phyloP scores from a whole-genome alignment of 495 filamentous ascomycete genomes.

The Hypomontagnella monticulosa region DNA sequence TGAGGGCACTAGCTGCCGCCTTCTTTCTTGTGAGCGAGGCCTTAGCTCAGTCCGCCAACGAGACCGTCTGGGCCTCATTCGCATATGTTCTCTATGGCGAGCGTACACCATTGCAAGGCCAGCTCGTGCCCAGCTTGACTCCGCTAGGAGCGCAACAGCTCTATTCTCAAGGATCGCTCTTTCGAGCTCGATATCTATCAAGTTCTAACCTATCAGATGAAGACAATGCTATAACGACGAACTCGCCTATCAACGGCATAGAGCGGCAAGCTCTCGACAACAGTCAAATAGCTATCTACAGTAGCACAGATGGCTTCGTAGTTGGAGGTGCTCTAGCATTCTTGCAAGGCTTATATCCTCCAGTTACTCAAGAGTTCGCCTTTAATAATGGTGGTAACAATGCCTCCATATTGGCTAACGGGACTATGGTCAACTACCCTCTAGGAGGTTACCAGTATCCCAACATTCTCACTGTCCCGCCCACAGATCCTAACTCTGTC shows the following conservation, averaged over 20 bases:
- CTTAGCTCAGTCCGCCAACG: conserved; percentile 44
- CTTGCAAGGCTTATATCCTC: conserved; percentile 57
- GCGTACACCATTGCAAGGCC: conserved; percentile 46
- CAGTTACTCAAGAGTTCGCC: conserved; percentile 40
- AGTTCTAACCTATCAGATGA: conserved; percentile 29
- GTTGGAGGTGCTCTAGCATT: conserved; percentile 51
- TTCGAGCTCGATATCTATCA: conserved; percentile 51
- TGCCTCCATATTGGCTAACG: conserved; percentile 44
- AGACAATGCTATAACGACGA: conserved; percentile 36
- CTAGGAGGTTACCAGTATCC: conserved; percentile 57
- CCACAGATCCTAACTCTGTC: conserved; percentile 47
- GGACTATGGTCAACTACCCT: conserved; percentile 49
- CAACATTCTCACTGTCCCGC: conserved; percentile 42
- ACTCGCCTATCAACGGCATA: conserved; percentile 49
- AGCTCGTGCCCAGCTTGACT: conserved; percentile 45
- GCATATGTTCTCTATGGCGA: conserved; percentile 55
- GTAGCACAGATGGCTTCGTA: conserved; percentile 48
- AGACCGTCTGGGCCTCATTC: conserved; percentile 56
- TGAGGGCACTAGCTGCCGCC: conserved; percentile 10
- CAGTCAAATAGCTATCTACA: conserved; percentile 47
- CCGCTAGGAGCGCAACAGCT: conserved; percentile 54
- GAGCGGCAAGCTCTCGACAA: conserved; percentile 50
- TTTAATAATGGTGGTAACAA: conserved; percentile 44
- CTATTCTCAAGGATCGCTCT: conserved; percentile 46
- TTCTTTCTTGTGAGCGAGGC: conserved; percentile 17